These are phyloP conservation scores for Geosmithia flava DNA, from an alignment of 2,329 filamentous ascomycete genomes.

Conservation along the genomic window DNA sequence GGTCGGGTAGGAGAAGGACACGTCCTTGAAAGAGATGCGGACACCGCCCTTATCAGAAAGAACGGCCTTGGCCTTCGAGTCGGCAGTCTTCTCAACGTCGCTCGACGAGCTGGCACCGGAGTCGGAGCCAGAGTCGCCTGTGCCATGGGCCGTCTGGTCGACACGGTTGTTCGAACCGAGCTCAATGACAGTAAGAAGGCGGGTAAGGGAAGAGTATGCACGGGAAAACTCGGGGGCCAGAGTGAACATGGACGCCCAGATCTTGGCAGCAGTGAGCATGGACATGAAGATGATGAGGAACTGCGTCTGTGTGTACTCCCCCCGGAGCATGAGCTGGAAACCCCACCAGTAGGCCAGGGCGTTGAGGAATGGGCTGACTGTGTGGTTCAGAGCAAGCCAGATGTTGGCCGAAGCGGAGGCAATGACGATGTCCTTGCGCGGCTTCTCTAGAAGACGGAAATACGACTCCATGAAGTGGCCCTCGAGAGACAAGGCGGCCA, in stretches of 20 bases:
- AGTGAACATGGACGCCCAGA: constrained; percentile 52
- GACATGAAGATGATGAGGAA: constrained; percentile 53
- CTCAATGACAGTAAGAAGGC: constrained; percentile 25
- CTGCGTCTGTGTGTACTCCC: constrained; percentile 40
- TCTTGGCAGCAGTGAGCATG: constrained; percentile 47
- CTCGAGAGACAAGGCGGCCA: constrained; percentile 32
- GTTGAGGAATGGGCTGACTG: constrained; percentile 43
- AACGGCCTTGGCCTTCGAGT: neutral
- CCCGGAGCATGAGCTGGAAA: constrained; percentile 44
- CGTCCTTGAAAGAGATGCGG: constrained; percentile 3
- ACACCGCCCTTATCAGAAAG: neutral
- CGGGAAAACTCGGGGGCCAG: constrained; percentile 51
- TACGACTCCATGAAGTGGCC: constrained; percentile 24
- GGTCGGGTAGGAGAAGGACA: constrained; percentile 4
- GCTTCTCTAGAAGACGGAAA: constrained; percentile 14
- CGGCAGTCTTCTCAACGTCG: neutral
- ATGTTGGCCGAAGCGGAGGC: constrained; percentile 23
- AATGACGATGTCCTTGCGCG: constrained; percentile 22
- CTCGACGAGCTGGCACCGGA: neutral
- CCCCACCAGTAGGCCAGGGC: constrained; percentile 59
- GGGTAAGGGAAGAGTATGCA: constrained; percentile 37
- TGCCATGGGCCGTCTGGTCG: neutral
- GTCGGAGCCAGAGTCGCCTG: neutral
- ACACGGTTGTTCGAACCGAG: constrained; percentile 1
- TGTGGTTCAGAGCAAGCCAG: constrained; percentile 34